Conservation (phyloP, 2,329 filamentous ascomycete genomes). For the Microdochium trichocladiopsis region DNA sequence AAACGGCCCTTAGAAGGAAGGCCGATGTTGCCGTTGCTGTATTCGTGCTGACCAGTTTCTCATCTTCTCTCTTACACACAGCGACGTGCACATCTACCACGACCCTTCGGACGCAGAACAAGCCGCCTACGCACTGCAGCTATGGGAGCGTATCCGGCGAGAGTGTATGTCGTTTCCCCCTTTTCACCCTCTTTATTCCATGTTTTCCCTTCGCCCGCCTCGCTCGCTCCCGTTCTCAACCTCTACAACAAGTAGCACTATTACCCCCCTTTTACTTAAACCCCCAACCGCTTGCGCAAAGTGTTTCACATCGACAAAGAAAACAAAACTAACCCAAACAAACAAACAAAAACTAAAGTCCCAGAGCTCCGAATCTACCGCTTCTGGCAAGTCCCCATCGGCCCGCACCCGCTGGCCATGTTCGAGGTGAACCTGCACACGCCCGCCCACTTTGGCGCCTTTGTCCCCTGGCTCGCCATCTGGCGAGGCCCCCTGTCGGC, state of each 20-base stretch:
- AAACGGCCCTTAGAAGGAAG: too few relatives aligned
- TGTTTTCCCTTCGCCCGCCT: neutral
- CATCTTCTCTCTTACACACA: conserved; percentile 15
- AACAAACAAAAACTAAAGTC: too few relatives aligned
- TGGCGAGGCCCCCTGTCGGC: conserved; percentile 74
- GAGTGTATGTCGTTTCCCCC: conserved; percentile 66
- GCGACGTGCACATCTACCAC: conserved; percentile 83
- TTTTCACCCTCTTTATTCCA: neutral
- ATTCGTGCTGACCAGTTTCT: too few relatives aligned
- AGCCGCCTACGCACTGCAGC: conserved; percentile 57
- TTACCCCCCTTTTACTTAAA: too few relatives aligned
- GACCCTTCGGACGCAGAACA: conserved; percentile 58
- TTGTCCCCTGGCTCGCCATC: conserved; percentile 77
- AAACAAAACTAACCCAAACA: too few relatives aligned
- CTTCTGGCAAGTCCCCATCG: conserved; percentile 70
- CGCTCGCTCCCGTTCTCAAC: neutral
- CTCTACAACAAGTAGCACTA: too few relatives aligned
- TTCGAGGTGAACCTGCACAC: conserved; percentile 89
- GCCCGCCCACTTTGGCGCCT: conserved; percentile 82
- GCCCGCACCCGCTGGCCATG: conserved; percentile 80
- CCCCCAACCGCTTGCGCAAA: too few relatives aligned
- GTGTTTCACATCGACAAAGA: too few relatives aligned
- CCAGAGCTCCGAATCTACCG: conserved; percentile 78
- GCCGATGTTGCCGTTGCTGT: too few relatives aligned
- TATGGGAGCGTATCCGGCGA: conserved; percentile 71